Evolutionary conservation across 225 moss, liverwort and hornwort species (phyloP).

Genomic region (Anthoceros angustus): DNA sequence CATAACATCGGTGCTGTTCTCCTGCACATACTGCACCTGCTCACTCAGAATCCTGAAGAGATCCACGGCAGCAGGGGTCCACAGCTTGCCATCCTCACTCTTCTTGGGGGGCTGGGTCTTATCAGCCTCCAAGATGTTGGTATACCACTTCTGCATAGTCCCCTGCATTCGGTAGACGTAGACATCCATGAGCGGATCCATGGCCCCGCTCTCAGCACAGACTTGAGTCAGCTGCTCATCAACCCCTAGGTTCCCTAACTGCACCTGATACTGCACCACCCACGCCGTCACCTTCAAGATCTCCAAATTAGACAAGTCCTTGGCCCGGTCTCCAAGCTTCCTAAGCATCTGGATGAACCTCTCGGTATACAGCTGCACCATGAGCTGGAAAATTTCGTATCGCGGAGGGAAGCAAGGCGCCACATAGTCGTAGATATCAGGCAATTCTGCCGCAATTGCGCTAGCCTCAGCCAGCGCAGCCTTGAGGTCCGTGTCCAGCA

Average conservation of each 20-base stretch:
- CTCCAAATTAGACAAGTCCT: slow-evolving; percentile 67
- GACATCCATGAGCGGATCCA: slow-evolving; percentile 99
- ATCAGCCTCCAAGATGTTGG: slow-evolving; percentile 89
- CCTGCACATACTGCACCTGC: slow-evolving; percentile 98
- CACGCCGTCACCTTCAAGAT: slow-evolving; percentile 98
- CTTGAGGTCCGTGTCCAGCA: slow-evolving; percentile 62
- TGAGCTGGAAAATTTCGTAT: slow-evolving; percentile 95
- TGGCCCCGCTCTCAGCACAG: slow-evolving; percentile 98
- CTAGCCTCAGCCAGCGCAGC: slow-evolving; percentile 83
- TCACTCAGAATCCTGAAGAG: slow-evolving; percentile 82
- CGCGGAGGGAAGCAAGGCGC: slow-evolving; percentile 88
- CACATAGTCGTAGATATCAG: slow-evolving; percentile 91
- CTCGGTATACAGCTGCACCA: slow-evolving; percentile 95
- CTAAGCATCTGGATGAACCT: slow-evolving; percentile 98
- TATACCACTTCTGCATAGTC: slow-evolving; percentile 99
- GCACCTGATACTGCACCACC: slow-evolving; percentile 94
- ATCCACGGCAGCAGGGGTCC: slow-evolving; percentile 94
- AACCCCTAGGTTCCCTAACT: slow-evolving; percentile 72
- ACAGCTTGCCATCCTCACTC: slow-evolving; percentile 86
- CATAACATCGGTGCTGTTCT: slow-evolving; percentile 97
- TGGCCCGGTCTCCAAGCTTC: slow-evolving; percentile 84
- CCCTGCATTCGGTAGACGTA: slow-evolving; percentile 97
- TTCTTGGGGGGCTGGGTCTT: slow-evolving; percentile 78
- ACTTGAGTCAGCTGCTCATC: slow-evolving; percentile 89
- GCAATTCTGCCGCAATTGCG: slow-evolving; percentile 74